A percentile compares a stretch with the other conserved stretches of the same genome.
phyloP scores from a whole-genome alignment of 2,329 filamentous ascomycete genomes.

The Gaeumannomyces sp. region DNA sequence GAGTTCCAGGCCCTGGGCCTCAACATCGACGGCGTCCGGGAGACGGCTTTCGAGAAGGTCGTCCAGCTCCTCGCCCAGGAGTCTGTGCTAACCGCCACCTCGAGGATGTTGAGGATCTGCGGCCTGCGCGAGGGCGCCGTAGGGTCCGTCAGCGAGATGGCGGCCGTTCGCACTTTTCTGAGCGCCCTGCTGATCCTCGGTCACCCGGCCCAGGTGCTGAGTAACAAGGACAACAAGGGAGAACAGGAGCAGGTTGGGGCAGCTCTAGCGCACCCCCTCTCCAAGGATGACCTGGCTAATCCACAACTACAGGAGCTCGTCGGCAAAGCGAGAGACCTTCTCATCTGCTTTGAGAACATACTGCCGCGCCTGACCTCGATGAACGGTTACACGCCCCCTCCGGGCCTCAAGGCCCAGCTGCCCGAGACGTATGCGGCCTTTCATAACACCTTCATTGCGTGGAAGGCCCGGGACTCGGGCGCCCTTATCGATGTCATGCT shows the following conservation, averaged over 20 bases:
- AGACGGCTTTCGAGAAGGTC: constrained; percentile 69
- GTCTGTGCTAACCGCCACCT: constrained; percentile 58
- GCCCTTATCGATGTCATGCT: constrained; percentile 78
- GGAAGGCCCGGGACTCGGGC: constrained; percentile 75
- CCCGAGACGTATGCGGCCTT: constrained; percentile 68
- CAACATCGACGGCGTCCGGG: constrained; percentile 62
- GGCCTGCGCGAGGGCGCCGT: constrained; percentile 60
- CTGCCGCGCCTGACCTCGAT: constrained; percentile 57
- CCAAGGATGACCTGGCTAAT: constrained; percentile 50
- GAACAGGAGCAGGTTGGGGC: constrained; percentile 51
- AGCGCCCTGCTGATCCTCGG: constrained; percentile 75
- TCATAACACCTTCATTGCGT: constrained; percentile 72
- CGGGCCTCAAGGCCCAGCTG: constrained; percentile 54
- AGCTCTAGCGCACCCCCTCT: constrained; percentile 36
- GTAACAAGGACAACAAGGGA: constrained; percentile 55
- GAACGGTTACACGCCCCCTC: constrained; percentile 62
- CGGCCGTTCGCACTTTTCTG: constrained; percentile 67
- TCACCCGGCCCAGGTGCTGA: constrained; percentile 72
- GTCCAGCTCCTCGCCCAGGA: constrained; percentile 61
- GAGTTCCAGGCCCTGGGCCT: constrained; percentile 62
- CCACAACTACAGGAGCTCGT: constrained; percentile 65
- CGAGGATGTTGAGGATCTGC: constrained; percentile 62
- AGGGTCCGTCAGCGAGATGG: constrained; percentile 61
- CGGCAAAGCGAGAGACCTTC: constrained; percentile 67
- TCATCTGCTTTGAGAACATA: constrained; percentile 72